Evolutionary conservation across 345 rosid genomes (phyloP), one percentile per base, ranked within the genome.

Genomic region (Balakata baccata): DNA sequence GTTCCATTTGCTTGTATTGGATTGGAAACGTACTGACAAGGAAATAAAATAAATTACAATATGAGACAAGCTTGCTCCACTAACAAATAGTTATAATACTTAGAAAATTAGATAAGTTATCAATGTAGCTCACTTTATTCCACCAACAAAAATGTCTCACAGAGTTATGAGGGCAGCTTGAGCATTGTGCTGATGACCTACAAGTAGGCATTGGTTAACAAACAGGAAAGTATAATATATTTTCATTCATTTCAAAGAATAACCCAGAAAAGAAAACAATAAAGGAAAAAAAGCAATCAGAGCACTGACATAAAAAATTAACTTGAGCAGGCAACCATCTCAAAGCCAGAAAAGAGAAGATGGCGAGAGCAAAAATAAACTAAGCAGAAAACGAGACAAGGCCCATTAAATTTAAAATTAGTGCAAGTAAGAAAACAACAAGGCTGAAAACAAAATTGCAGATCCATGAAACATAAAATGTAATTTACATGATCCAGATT

Each of bases 61-160:
- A 22, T 59, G 45, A 34, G 66, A 39, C 53, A 56, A 61, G 62
- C 16, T 22, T 47, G 6, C 17, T 23, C 4, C 13, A 34, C 22
- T 11, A 71, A 20, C 34, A 77, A 22, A 62, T 17, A 45, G 37
- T 39, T 20, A 25, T 51, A 43, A 10, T 58, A 64, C 7, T 46
- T 64, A 45, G 23, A 18, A 72, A 18, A 58, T 29, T 37, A 18
- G 57, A 47, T 14, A 43, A 38, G 41, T 11, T n/a, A 29, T 47
- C 54, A 29, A 63, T 50, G 71, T 22, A 70, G 77, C 86, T 88
- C 72, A 95, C 99, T 85, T 86, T 91, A 82, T 95, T 95, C 99
- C 99, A 95, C 99, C 99, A 95, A 83, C 99, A 95, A 74, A 95
- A 95, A 81, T 95, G 99, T 77, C 98, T 89, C 68, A 89, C 93